These are phyloP conservation scores for Ceratocystis harringtonii DNA, from an alignment of 2,329 filamentous ascomycete species.

Conservation along the genomic window DNA sequence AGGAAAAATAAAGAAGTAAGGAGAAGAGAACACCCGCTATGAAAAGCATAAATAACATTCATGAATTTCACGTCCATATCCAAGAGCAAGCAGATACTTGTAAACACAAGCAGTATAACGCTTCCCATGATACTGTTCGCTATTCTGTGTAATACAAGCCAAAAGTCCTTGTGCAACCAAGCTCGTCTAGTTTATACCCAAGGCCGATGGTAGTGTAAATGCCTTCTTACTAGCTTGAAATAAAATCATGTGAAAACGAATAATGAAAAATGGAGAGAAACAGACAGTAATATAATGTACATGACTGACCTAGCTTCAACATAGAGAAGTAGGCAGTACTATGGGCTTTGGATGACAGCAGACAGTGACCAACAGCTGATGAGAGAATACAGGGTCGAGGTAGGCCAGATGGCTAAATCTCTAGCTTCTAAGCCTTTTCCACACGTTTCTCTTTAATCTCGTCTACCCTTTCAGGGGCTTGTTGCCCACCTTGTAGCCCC, in stretches of 20 bases:
- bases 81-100: no score
- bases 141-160: background rate
- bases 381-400: background rate
- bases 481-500: slow-evolving; percentile 94
- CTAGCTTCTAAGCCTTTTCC: background rate
- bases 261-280: background rate
- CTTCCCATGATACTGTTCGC: background rate
- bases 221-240: background rate
- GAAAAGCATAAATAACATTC: background rate
- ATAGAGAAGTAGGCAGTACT: background rate
- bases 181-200: background rate
- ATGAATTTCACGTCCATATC: background rate
- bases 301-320: slow-evolving; percentile 9
- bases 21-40: background rate
- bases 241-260: background rate
- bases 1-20: background rate
- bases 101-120: background rate
- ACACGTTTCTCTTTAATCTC: background rate
- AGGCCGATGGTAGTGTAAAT: background rate
- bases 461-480: slow-evolving; percentile 26
- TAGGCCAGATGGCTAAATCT: background rate
- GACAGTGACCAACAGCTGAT: background rate
- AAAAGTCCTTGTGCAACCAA: background rate
- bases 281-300: slow-evolving; percentile 11
- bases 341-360: background rate